phyloP scores from a whole-genome alignment of 129 eudicot species.

The Calendula officinalis region DNA sequence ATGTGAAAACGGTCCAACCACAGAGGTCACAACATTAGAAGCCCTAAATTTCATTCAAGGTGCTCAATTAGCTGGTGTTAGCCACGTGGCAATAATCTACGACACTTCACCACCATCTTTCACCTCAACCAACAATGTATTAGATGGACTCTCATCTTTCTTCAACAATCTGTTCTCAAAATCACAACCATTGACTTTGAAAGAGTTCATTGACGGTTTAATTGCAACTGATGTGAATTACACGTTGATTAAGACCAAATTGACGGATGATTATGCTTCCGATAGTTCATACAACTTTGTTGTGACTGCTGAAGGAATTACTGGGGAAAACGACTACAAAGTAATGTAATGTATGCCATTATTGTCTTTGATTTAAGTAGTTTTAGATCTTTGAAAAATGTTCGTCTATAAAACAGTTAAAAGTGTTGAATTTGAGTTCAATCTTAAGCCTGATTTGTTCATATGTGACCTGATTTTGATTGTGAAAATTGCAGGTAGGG shows the following conservation, averaged over 20 bases:
- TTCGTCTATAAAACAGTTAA: background rate
- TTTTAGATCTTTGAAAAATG: constrained; percentile 10
- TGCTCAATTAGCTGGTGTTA: constrained; percentile 82
- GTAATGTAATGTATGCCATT: constrained; percentile 98
- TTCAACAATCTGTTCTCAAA: constrained; percentile 72
- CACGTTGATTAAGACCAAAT: constrained; percentile 73
- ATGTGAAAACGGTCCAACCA: constrained; percentile 62
- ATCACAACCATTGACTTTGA: constrained; percentile 60
- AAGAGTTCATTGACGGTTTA: constrained; percentile 65
- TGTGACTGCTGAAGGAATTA: constrained; percentile 78
- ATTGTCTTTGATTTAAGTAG: constrained; percentile 36
- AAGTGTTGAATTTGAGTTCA: background rate
- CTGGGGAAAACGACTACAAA: constrained; percentile 81
- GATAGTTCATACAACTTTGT: constrained; percentile 79
- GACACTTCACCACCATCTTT: constrained; percentile 45
- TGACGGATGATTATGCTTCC: constrained; percentile 65
- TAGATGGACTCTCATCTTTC: constrained; percentile 71
- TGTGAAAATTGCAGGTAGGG: constrained; percentile 45
- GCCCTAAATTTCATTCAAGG: constrained; percentile 81
- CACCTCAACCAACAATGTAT: constrained; percentile 66
- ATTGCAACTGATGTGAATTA: constrained; percentile 71
- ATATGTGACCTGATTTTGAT: constrained; percentile 11
- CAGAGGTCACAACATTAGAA: constrained; percentile 55
- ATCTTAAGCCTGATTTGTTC: background rate
- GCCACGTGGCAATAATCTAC: constrained; percentile 76